Base-by-base conservation (phyloP, 2,329 filamentous ascomycete genomes). In the Diaporthe sp. region DNA sequence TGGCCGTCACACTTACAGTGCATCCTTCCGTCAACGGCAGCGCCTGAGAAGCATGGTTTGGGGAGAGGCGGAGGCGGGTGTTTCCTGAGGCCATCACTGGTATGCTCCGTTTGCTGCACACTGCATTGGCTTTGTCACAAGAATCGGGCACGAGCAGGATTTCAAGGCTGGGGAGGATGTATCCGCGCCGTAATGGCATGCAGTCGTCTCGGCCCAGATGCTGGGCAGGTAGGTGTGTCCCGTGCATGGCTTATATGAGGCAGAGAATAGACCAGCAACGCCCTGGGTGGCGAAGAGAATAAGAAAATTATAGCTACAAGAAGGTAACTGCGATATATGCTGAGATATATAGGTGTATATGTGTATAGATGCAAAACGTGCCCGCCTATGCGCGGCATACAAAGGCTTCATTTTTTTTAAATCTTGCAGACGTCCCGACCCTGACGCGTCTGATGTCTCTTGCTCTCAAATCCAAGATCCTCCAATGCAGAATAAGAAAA, bases 261-360 rank as follows among this genome's bases (percentile, higher is more conserved):
- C 22, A 37, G 53, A 25, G 22, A 15, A n/a, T 5, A 37, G 12
- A 70, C n/a, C 49, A 70, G 65, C 42, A 53, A 55, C 34, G 65
- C 65, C n/a, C 47, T 25, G 22, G 15, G n/a, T 9, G 65, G 65
- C 65, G 65, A 70, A 42, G 31, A 71, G 34, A 68, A 55, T 39
- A 55, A n/a, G 65, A 70, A 28, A 17, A 77, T 70, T 70, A 70
- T 55, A 70, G 65, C 47, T 70, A 70, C 65, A 70, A 70, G 65
- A 70, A 55, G 34, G 65, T 55, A 42, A 70, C 9, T 22, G 34
- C 37, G n/a, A 55, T 70, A 70, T 70, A 55, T 55, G 13, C 65
- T 70, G 34, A 70, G 65, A 42, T 70, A 42, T 55, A 55, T 70
- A 70, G 65, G 31, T 68, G 31, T 68, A 37, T 53, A 53, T 55